A percentile compares a stretch with the other conserved stretches of the same genome.
These are phyloP conservation scores for Endocladia muricata DNA, from an alignment of 31 red algal genomes.

Conservation along the genomic window DNA sequence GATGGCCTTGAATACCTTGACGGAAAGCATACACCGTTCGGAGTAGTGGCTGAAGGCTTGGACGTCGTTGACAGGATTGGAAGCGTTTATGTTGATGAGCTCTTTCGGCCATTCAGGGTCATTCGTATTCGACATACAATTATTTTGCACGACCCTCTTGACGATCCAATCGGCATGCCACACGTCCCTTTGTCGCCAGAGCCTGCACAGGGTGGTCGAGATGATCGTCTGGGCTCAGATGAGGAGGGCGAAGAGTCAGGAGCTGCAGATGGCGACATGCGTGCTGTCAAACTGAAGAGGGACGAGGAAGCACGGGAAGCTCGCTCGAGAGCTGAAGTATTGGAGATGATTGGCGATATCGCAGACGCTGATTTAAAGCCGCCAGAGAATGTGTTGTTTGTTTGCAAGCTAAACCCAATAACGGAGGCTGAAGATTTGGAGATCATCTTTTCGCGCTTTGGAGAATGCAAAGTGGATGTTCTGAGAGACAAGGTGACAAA, in stretches of 20 bases:
- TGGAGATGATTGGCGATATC: conserved; percentile 91
- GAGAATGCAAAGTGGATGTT: conserved; percentile 69
- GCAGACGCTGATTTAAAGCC: conserved; percentile 73
- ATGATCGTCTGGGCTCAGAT: conserved; percentile 40
- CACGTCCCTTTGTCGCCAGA: conserved; percentile 27
- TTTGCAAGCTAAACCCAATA: conserved; percentile 87
- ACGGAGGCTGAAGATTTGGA: conserved; percentile 83
- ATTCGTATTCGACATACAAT: conserved; percentile 79
- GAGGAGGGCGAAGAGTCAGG: conserved; percentile 57
- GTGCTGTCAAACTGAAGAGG: conserved; percentile 6
- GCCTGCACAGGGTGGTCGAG: conserved; percentile 33
- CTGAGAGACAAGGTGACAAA: conserved; percentile 56
- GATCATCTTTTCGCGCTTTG: conserved; percentile 94
- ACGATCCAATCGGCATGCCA: conserved; percentile 43
- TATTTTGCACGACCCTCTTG: conserved; percentile 75
- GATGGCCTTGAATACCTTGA: conserved; percentile 56
- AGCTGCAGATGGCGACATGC: conserved; percentile 36
- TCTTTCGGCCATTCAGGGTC: conserved; percentile 46
- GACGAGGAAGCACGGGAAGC: conserved; percentile 56
- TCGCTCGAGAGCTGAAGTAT: conserved; percentile 75
- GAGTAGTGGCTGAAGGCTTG: conserved; percentile 63
- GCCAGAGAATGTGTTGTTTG: conserved; percentile 88
- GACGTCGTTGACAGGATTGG: conserved; percentile 59
- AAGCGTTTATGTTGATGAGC: conserved; percentile 34
- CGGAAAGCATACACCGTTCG: conserved; percentile 69